Conservation (phyloP, 202 grass and related monocot species). For the Eragrostis tef region DNA sequence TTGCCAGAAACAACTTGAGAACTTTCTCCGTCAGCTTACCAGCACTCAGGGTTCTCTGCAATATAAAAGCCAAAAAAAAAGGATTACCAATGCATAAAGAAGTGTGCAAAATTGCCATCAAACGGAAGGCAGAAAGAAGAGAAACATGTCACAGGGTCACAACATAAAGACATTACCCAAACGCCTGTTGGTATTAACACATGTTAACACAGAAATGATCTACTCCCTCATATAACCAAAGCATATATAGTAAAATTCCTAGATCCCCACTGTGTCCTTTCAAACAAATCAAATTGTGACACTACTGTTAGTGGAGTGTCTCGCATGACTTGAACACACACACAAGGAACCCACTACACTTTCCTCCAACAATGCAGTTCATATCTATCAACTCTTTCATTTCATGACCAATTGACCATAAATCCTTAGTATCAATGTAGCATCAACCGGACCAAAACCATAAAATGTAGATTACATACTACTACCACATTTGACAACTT, state of each 20-base stretch:
- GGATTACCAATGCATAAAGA: neutral
- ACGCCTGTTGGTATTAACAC: neutral
- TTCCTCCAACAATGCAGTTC: neutral
- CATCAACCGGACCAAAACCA: neutral
- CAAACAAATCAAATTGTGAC: neutral
- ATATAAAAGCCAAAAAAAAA: conserved; percentile 12
- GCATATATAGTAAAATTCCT: neutral
- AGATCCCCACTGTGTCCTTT: neutral
- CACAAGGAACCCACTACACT: neutral
- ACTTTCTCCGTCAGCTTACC: conserved; percentile 90
- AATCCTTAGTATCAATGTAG: neutral
- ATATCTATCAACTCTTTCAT: neutral
- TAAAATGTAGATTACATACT: neutral
- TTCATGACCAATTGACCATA: neutral
- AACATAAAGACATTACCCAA: neutral
- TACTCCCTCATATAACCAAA: neutral
- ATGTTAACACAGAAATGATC: neutral
- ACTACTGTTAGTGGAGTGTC: neutral
- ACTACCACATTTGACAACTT: neutral
- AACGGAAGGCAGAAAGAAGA: neutral
- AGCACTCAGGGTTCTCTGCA: conserved; percentile 74
- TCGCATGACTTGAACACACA: neutral
- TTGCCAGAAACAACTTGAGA: conserved; percentile 78
- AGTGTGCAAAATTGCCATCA: neutral
- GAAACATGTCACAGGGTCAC: neutral